Evolutionary conservation across 345 rosid species (phyloP), one percentile per base, ranked within the genome.

Genomic region (Leavenworthia alabamica): DNA sequence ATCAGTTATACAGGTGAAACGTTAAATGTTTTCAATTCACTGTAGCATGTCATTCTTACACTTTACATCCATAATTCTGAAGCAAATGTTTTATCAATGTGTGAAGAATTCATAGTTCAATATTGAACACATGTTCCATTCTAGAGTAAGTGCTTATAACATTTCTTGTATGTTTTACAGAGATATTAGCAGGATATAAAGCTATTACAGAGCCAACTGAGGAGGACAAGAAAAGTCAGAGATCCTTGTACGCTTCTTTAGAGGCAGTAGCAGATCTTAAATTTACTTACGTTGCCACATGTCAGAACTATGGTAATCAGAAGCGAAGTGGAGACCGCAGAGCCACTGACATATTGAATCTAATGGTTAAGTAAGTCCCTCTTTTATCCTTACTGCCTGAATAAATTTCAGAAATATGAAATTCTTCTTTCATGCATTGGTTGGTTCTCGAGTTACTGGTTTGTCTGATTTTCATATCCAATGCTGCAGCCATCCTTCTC

Each of bases 251-350:
- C 69, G 83, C 99, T 72, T 86, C 75, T 64, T 73, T 86, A 60
- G 99, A 93, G 77, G 99, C 99, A 42, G 74, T 89, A 66, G 97
- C 97, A 62, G 97, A 89, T 77, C 79, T 93, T 81, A 89, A 93
- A 78, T 93, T 93, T 75, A 87, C 92, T 28, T 93, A 83, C 46
- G 96, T 89, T 63, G 99, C 97, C 55, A 93, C 99, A 62, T 93
- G 97, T 70, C 99, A 93, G 78, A 87, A 75, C 68, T 89, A 87
- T 45, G 99, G 99, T 61, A 87, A 84, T 73, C 92, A 84, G 79
- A 93, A 93, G 82, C 77, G 90, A 53, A 85, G 77, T 75, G 92
- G 99, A 58, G 97, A 93, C 79, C 83, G 96, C 2, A 84, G 82
- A 74, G 99, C 97, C 63, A 89, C 97, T 11, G 94, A 93, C 76